Percentiles rank a stretch among this genome's conserved stretches.
Evolutionary conservation across 139 green algal species (phyloP).

Genomic region (Zygnema cylindricum): DNA sequence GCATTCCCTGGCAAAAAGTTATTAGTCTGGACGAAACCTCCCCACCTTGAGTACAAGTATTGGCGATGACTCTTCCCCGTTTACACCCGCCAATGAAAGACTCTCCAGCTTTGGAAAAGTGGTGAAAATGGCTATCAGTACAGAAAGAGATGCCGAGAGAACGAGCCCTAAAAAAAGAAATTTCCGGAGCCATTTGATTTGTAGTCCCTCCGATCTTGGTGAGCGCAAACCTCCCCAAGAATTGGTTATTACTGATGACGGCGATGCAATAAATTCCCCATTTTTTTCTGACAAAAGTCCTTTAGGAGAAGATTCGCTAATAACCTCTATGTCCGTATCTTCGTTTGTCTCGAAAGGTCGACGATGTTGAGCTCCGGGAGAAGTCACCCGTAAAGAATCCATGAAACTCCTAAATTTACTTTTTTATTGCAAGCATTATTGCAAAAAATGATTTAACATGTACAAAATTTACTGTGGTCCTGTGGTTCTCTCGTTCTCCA

Average conservation of each 20-base stretch:
- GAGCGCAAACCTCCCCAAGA: background rate
- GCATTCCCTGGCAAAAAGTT: background rate
- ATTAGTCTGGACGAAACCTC: background rate
- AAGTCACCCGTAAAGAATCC: no score
- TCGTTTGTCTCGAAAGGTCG: background rate
- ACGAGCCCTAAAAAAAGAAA: background rate
- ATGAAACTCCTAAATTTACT: no score
- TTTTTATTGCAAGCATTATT: no score
- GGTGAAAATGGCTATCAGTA: conserved; percentile 33
- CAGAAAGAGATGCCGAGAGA: conserved; percentile 33
- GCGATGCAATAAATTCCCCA: background rate
- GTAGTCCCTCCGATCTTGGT: no score
- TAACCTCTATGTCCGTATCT: background rate
- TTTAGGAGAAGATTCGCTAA: background rate
- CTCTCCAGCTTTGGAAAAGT: conserved; percentile 1
- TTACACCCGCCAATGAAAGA: background rate
- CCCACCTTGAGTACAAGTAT: background rate
- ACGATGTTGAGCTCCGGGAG: background rate
- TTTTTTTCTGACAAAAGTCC: background rate
- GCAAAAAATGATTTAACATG: no score
- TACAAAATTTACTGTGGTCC: no score
- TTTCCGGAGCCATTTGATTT: conserved; percentile 10
- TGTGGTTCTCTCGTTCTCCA: no score
- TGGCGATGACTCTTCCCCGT: background rate
- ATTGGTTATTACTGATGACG: background rate